Base-by-base conservation (phyloP, 2,329 filamentous ascomycete genomes). In the Epichloe typhina region DNA sequence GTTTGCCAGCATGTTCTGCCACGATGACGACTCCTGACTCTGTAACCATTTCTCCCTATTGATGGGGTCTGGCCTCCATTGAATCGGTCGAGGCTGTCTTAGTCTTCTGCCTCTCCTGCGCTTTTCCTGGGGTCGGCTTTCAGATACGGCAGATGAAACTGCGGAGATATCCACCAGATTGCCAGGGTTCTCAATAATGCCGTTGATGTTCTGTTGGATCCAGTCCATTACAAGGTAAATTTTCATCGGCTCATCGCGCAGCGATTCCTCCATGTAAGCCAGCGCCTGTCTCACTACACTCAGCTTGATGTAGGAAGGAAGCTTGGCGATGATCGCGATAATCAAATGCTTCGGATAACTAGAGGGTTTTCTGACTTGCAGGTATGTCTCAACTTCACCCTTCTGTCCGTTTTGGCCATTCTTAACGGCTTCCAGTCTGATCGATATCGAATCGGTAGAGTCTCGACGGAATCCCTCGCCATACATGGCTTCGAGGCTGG, bases 291-390 rank as follows among this genome's bases (percentile, higher is more conserved):
- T 84, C 59, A 93, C 80, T 38, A 95, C 83, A 61, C 89, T 95
- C 11, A 98, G 74, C 54, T 91, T 87, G 61, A 97, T 94, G 61
- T 98, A 95, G 3, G 93, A 88, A 19, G 93, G 93, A 12, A 97
- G 75, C 11, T 79, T 77, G 26, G 82, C 75, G 45, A 79, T 67
- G 13, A 96, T 74, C 3, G 83, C 80, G 37, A 96, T 70, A 9
- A 94, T 77, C 73, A 70, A 80, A 66, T 64, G 78, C 59, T 60
- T 75, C 1, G 93, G 93, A 65, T 97, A 98, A 46, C 77, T 73
- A 3, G 77, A 77, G 1, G 88, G 82, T 56, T 77, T 84, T 52
- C 86, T 81, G 54, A 91, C 82, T 60, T 88, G 84, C 2, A 82
- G 58, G 40, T 69, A 68, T 0, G 79, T 71, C 42, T 81, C 73